Evolutionary conservation across 371 early-diverging fungal genomes (phyloP).

Genomic region (Apophysomyces variabilis): DNA sequence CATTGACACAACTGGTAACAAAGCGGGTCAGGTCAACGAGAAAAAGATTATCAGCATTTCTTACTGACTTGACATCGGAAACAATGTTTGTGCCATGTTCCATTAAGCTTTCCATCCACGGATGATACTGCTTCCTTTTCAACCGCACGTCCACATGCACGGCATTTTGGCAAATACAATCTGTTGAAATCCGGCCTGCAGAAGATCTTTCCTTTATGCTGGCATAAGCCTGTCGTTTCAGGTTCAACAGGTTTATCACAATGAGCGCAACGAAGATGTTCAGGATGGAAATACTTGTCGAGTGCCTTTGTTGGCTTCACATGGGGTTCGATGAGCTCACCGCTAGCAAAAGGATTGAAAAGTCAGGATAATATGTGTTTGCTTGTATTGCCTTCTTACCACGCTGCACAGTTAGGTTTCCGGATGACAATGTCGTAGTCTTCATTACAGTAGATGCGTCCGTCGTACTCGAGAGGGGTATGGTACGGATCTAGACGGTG

Average conservation of each 20-base stretch:
- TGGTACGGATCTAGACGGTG: slow-evolving; percentile 20
- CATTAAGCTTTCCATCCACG: slow-evolving; percentile 68
- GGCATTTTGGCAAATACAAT: slow-evolving; percentile 65
- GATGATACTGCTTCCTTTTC: slow-evolving; percentile 73
- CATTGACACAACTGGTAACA: slow-evolving; percentile 36
- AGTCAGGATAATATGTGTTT: not conserved
- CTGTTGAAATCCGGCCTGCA: slow-evolving; percentile 71
- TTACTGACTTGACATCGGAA: slow-evolving; percentile 37
- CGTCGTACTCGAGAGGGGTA: slow-evolving; percentile 44
- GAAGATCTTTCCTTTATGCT: slow-evolving; percentile 66
- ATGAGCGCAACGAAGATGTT: slow-evolving; percentile 61
- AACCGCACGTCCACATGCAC: slow-evolving; percentile 64
- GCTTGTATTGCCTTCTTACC: slow-evolving; percentile 26
- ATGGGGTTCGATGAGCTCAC: slow-evolving; percentile 39
- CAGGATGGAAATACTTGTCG: slow-evolving; percentile 59
- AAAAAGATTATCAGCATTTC: slow-evolving; percentile 8
- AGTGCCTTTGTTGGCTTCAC: slow-evolving; percentile 60
- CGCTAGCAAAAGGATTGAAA: slow-evolving; percentile 22
- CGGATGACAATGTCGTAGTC: slow-evolving; percentile 43
- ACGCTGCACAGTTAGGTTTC: slow-evolving; percentile 38
- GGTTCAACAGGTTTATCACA: slow-evolving; percentile 63
- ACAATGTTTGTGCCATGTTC: slow-evolving; percentile 68
- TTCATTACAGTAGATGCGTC: slow-evolving; percentile 64
- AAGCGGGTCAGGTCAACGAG: slow-evolving; percentile 5
- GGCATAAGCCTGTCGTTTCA: slow-evolving; percentile 71